Evolutionary conservation across 1,284 basidiomycete genomes (phyloP), one percentile per base, ranked within the genome.

Genomic region (Ceratorhiza oryzae-sativae): DNA sequence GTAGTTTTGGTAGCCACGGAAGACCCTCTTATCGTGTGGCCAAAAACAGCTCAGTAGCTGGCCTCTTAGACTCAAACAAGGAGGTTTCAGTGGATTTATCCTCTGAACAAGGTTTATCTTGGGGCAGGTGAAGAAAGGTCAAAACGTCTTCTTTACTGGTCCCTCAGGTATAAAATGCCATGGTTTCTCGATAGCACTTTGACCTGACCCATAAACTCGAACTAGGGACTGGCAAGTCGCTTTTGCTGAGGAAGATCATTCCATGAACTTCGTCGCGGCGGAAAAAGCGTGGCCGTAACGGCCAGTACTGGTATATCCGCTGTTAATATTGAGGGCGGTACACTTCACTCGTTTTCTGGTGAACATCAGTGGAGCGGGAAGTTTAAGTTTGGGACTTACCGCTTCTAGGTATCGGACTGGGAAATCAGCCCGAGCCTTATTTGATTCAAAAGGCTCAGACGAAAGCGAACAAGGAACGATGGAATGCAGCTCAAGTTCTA

Each of bases 401-500:
- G 15, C 27, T 12, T 32, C 49, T n/a, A 71, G 73, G 72, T 15
- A 46, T 97, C 71, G 95, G 95, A 0, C 81, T 98, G 0, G 96
- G 92, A 0, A 83, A 87, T 13, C 94, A 94, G 71, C 76, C 80
- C 0, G 86, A 86, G 1, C 84, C 90, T 34, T 83, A 86, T 9
- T 83, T 98, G 1, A 85, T 86, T 6, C 83, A 78, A 0, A 91
- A 79, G 83, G 82, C 80, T 73, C 90, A 88, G 80, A 92, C 92
- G 76, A 89, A 85, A 77, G 91, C 88, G 78, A 87, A 90, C 0
- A 79, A 80, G 13, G 81, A 84, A 4, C 84, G 93, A 60, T 97
- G 94, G 94, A 77, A 84, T 71, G 81, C 86, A 51, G 90, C 90
- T 0, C 87, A 90, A 78, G 91, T 95, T 0, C 86, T 99, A 36